Percentiles rank a stretch among this genome's conserved stretches.
phyloP scores from a whole-genome alignment of 2,329 filamentous ascomycete genomes.

The Cytospora paraplurivora region DNA sequence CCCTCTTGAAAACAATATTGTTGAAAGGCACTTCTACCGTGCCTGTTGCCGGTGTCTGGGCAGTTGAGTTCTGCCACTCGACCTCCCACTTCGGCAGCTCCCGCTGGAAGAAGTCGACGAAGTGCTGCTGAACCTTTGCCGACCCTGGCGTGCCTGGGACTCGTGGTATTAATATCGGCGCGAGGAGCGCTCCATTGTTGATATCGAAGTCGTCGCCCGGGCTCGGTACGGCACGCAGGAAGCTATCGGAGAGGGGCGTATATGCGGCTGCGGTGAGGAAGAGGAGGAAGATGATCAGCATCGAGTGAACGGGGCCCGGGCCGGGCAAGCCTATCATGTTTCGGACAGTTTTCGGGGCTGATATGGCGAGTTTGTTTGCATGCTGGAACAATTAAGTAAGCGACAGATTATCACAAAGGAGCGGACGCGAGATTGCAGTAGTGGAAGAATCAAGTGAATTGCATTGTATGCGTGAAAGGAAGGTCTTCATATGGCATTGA shows the following conservation, averaged over 20 bases:
- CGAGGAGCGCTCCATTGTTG: constrained; percentile 70
- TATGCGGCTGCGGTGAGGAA: constrained; percentile 41
- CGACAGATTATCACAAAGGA: neutral
- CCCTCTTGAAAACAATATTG: constrained; percentile 83
- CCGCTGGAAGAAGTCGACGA: constrained; percentile 76
- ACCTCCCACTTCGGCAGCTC: constrained; percentile 79
- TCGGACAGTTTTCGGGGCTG: constrained; percentile 18
- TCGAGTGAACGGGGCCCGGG: constrained; percentile 30
- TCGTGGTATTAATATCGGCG: constrained; percentile 84
- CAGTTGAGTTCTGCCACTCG: constrained; percentile 86
- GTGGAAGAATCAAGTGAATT: neutral
- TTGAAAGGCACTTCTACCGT: constrained; percentile 75
- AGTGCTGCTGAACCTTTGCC: constrained; percentile 72
- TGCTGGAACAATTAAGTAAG: constrained; percentile 12
- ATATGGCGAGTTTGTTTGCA: constrained; percentile 16
- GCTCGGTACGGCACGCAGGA: constrained; percentile 71
- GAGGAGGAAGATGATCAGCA: constrained; percentile 29
- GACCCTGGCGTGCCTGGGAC: constrained; percentile 86
- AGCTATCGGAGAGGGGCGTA: constrained; percentile 69
- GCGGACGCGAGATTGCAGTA: neutral
- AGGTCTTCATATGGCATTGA: neutral
- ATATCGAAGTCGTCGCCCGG: constrained; percentile 79
- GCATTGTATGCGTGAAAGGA: neutral
- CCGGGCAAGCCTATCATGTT: constrained; percentile 24
- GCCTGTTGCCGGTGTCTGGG: constrained; percentile 75